phyloP scores from a whole-genome alignment of 1,284 basidiomycete genomes.

The Cystobasidium slooffiae region DNA sequence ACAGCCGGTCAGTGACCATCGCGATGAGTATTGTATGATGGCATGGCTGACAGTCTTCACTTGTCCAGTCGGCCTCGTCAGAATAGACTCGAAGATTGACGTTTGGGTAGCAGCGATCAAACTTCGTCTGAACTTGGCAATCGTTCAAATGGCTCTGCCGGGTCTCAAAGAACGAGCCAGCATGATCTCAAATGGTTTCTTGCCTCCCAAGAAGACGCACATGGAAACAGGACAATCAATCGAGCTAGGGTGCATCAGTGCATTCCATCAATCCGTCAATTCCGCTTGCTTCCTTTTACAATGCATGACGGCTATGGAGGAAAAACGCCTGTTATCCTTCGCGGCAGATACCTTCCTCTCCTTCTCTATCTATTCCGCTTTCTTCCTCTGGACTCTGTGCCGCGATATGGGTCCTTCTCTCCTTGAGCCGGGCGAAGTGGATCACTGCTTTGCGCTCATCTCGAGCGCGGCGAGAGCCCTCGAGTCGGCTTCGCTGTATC shows the following conservation, averaged over 20 bases:
- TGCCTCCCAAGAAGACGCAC: constrained; percentile 16
- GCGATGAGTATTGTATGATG: neutral
- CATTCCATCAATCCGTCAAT: constrained; percentile 42
- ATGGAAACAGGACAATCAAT: constrained; percentile 10
- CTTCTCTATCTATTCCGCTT: constrained; percentile 42
- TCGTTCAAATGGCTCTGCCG: constrained; percentile 43
- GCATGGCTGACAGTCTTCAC: neutral
- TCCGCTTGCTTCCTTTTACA: constrained; percentile 37
- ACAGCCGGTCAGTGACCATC: constrained; percentile 2
- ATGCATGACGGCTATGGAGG: constrained; percentile 35
- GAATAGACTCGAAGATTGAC: constrained; percentile 35
- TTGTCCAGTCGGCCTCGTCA: constrained; percentile 21
- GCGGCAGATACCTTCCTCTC: constrained; percentile 39
- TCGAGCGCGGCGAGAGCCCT: constrained; percentile 28
- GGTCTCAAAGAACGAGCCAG: constrained; percentile 36
- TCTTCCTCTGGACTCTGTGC: constrained; percentile 44
- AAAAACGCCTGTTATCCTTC: constrained; percentile 39
- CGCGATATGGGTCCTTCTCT: constrained; percentile 26
- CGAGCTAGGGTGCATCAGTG: constrained; percentile 36
- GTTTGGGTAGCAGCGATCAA: constrained; percentile 41
- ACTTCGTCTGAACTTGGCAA: constrained; percentile 37
- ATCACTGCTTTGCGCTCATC: constrained; percentile 39
- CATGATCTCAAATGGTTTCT: constrained; percentile 34
- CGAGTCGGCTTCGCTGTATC: constrained; percentile 39
- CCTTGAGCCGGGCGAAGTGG: constrained; percentile 42